These are phyloP conservation scores for Microcos paniculata DNA, from an alignment of 345 rosid species.

Conservation along the genomic window DNA sequence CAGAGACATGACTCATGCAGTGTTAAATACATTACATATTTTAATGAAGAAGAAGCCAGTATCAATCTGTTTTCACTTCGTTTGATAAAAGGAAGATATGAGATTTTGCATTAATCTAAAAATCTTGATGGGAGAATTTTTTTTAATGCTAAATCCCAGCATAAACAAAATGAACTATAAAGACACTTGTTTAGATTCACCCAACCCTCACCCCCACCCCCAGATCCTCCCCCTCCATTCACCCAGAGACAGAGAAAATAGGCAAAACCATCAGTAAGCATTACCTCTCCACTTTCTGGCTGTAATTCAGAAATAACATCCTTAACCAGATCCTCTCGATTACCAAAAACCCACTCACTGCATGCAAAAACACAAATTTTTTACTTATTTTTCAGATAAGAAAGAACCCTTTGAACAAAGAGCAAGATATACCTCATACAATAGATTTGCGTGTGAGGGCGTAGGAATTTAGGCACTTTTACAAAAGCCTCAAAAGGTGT, in stretches of 20 bases:
- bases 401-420: slow-evolving; percentile 13
- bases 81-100: background rate
- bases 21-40: background rate
- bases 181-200: too few species aligned
- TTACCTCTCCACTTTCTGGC: slow-evolving; percentile 84
- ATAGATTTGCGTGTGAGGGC: slow-evolving; percentile 90
- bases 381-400: background rate
- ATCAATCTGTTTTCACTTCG: background rate
- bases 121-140: background rate
- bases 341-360: slow-evolving; percentile 99
- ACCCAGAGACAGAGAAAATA: background rate
- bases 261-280: background rate
- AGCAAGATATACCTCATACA: slow-evolving; percentile 74
- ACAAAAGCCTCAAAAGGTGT: slow-evolving; percentile 87
- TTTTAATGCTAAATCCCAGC: background rate
- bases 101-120: background rate
- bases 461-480: slow-evolving; percentile 89
- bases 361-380: slow-evolving; percentile 15
- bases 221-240: too few species aligned
- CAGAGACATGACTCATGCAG: background rate
- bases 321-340: slow-evolving; percentile 90
- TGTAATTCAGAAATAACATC: slow-evolving; percentile 72
- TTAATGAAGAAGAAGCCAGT: background rate
- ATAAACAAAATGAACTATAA: background rate
- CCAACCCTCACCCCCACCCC: too few species aligned